Evolutionary conservation across 768 basidiomycete genomes (phyloP).

Genomic region (Pulveroboletus ravenelii): DNA sequence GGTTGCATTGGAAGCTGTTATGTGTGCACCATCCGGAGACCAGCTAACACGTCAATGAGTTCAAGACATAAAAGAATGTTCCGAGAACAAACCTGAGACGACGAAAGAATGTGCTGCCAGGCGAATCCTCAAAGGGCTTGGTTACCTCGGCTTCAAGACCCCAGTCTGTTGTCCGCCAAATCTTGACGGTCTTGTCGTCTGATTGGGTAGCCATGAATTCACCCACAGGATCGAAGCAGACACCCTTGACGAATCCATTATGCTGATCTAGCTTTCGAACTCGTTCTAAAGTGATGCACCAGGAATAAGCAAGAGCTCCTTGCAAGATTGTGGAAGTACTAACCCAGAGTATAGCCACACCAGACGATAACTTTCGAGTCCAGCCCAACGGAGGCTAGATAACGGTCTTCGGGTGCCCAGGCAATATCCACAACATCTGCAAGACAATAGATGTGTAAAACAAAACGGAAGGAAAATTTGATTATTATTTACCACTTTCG

Average conservation of each 20-base stretch:
- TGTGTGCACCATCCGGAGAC: slow-evolving; percentile 99
- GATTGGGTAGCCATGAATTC: slow-evolving; percentile 97
- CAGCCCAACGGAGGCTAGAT: slow-evolving; percentile 88
- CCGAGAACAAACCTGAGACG: slow-evolving; percentile 61
- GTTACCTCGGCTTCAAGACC: slow-evolving; percentile 73
- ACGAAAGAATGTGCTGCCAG: slow-evolving; percentile 91
- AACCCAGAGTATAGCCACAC: slow-evolving; percentile 90
- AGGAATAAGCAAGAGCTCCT: not conserved
- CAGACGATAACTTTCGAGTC: slow-evolving; percentile 91
- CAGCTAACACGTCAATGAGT: slow-evolving; percentile 50
- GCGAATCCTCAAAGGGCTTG: slow-evolving; percentile 91
- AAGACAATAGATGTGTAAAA: slow-evolving; percentile 3
- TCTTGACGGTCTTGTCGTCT: slow-evolving; percentile 93
- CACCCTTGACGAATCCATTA: slow-evolving; percentile 96
- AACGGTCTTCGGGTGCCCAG: slow-evolving; percentile 91
- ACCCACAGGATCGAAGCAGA: slow-evolving; percentile 98
- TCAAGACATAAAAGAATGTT: not conserved
- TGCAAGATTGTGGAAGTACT: slow-evolving; percentile 12
- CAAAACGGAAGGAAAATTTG: not conserved
- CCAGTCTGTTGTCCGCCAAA: slow-evolving; percentile 97
- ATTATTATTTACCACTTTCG: slow-evolving; percentile 68
- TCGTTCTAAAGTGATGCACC: slow-evolving; percentile 50
- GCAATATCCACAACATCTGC: slow-evolving; percentile 92
- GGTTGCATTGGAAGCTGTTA: slow-evolving; percentile 95
- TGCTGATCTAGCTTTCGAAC: slow-evolving; percentile 82